Evolutionary conservation across 2,329 filamentous ascomycete species (phyloP).

Genomic region (Geosmithia putterillii): DNA sequence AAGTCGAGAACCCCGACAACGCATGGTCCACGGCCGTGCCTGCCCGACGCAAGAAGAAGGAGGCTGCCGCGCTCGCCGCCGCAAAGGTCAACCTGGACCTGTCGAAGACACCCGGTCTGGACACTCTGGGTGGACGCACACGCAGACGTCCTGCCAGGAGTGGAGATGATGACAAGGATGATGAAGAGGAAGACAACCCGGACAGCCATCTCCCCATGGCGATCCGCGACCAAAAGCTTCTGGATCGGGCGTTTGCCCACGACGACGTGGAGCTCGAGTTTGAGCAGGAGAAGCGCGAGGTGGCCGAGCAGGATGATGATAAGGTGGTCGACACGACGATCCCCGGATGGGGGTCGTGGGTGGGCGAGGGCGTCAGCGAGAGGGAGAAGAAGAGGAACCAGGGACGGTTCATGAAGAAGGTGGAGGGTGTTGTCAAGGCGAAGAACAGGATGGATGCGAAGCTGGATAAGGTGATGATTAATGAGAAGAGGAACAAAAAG

Average conservation of each 20-base stretch:
- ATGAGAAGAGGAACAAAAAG: constrained; percentile 83
- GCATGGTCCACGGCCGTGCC: constrained; percentile 27
- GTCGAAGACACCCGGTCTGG: constrained; percentile 10
- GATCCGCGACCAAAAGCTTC: constrained; percentile 52
- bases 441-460: constrained; percentile 72
- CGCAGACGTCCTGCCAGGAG: constrained; percentile 2
- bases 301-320: constrained; percentile 66
- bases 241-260: constrained; percentile 77
- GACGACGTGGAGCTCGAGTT: constrained; percentile 79
- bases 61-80: constrained; percentile 9
- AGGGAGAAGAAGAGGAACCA: constrained; percentile 53
- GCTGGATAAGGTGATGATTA: constrained; percentile 78
- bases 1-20: constrained; percentile 14
- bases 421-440: constrained; percentile 59
- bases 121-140: neutral
- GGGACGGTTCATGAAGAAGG: constrained; percentile 50
- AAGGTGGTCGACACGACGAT: constrained; percentile 74
- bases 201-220: constrained; percentile 42
- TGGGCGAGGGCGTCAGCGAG: constrained; percentile 68
- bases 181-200: constrained; percentile 18
- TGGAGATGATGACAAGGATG: constrained; percentile 8
- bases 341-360: constrained; percentile 90
- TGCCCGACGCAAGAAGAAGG: constrained; percentile 24
- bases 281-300: constrained; percentile 62
- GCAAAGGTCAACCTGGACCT: constrained; percentile 27